Conservation (phyloP, 768 basidiomycete species). For the Mrakia gelida region DNA sequence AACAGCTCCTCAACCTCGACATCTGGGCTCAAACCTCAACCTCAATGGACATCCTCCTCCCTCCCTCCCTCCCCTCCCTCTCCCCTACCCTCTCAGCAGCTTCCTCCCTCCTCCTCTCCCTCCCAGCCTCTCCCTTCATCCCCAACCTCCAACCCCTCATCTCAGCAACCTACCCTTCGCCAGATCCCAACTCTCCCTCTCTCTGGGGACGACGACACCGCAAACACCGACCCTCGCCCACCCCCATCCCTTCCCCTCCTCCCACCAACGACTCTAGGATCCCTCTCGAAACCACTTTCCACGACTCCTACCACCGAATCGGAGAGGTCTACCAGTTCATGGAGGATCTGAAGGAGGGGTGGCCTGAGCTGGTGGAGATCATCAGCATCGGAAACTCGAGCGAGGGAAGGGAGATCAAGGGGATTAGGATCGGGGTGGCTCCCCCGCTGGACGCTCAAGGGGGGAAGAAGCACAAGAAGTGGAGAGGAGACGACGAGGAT, state of each 20-base stretch:
- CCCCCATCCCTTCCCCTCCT: neutral
- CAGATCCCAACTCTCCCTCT: neutral
- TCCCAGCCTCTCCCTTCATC: neutral
- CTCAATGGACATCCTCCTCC: conserved; percentile 18
- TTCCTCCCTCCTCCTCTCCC: neutral
- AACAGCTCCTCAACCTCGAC: conserved; percentile 27
- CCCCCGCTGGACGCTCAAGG: conserved; percentile 32
- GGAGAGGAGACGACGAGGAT: conserved; percentile 31
- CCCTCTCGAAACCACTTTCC: conserved; percentile 40
- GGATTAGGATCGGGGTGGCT: conserved; percentile 51
- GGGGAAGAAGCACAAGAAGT: conserved; percentile 36
- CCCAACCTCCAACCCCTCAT: neutral
- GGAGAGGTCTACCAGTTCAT: conserved; percentile 56
- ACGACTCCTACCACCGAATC: conserved; percentile 56
- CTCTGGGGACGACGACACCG: neutral
- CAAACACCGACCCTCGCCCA: neutral
- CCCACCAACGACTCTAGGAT: neutral
- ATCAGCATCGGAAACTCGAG: conserved; percentile 56
- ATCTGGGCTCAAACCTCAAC: conserved; percentile 21
- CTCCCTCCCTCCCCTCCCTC: conserved; percentile 10
- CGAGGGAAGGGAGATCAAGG: conserved; percentile 59
- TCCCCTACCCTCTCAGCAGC: neutral
- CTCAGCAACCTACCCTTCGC: neutral
- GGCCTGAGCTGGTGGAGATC: conserved; percentile 53
- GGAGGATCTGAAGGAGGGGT: conserved; percentile 48